Percentiles rank a stretch among this genome's conserved stretches.
Conservation (phyloP, 2,329 filamentous ascomycete genomes). For the Pseudogymnoascus sp. region DNA sequence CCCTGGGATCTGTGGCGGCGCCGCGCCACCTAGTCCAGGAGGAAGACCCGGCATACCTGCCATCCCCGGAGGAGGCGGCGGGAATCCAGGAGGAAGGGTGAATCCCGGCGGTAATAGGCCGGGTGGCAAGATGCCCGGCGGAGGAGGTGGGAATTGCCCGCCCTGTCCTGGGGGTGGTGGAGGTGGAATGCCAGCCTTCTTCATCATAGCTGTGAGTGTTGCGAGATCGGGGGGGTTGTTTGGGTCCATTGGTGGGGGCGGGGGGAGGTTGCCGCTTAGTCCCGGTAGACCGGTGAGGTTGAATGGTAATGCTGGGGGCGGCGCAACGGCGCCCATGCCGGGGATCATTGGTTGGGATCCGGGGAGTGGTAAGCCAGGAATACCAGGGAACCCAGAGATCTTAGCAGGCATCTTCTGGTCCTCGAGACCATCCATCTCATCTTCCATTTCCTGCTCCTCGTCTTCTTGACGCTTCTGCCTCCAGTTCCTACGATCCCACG, state of each 20-base stretch:
- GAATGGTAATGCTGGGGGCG: slow-evolving; percentile 30
- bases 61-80: slow-evolving; percentile 33
- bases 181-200: slow-evolving; percentile 54
- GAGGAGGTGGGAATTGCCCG: slow-evolving; percentile 26
- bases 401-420: slow-evolving; percentile 76
- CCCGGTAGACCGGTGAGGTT: slow-evolving; percentile 25
- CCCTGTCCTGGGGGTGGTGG: slow-evolving; percentile 38
- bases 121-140: slow-evolving; percentile 39
- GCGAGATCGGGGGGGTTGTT: slow-evolving; percentile 54
- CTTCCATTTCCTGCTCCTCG: slow-evolving; percentile 87
- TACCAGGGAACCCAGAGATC: slow-evolving; percentile 52
- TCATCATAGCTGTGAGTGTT: slow-evolving; percentile 56
- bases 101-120: slow-evolving; percentile 38
- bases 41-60: slow-evolving; percentile 23
- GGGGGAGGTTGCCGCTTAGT: slow-evolving; percentile 27
- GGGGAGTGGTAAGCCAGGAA: slow-evolving; percentile 28
- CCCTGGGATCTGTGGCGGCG: slow-evolving; percentile 23
- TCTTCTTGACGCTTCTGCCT: slow-evolving; percentile 78
- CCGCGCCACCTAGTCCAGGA: neutral
- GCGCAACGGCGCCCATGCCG: slow-evolving; percentile 37
- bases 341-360: slow-evolving; percentile 36
- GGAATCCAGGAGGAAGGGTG: slow-evolving; percentile 28
- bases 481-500: slow-evolving; percentile 74
- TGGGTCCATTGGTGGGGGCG: slow-evolving; percentile 48
- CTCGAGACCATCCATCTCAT: slow-evolving; percentile 84